Evolutionary conservation across 2,329 filamentous ascomycete genomes (phyloP).

Genomic region (Alternaria sp.): DNA sequence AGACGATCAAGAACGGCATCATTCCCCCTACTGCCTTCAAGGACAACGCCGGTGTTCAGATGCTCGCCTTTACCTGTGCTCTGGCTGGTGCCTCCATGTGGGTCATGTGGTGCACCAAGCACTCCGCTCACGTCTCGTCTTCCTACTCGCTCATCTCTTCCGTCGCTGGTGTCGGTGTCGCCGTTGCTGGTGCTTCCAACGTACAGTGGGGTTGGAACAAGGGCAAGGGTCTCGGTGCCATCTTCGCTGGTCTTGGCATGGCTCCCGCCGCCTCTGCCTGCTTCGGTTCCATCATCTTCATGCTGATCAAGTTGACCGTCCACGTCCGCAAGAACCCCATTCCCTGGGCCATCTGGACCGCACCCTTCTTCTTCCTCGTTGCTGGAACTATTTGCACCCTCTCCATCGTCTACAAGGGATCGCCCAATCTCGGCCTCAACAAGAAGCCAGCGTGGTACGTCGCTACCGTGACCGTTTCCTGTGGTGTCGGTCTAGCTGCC

Average conservation of each 20-base stretch:
- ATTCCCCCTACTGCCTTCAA: slow-evolving; percentile 58
- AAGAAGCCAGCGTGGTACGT: slow-evolving; percentile 75
- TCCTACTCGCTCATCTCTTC: slow-evolving; percentile 63
- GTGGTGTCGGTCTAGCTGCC: slow-evolving; percentile 66
- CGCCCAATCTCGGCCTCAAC: slow-evolving; percentile 70
- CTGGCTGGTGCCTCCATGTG: slow-evolving; percentile 71
- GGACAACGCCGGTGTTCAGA: slow-evolving; percentile 58
- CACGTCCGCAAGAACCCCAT: slow-evolving; percentile 76
- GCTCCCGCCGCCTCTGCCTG: slow-evolving; percentile 71
- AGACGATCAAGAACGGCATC: slow-evolving; percentile 79
- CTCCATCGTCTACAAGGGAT: slow-evolving; percentile 83
- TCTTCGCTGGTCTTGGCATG: slow-evolving; percentile 72
- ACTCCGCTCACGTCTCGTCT: slow-evolving; percentile 72
- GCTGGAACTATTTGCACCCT: slow-evolving; percentile 77
- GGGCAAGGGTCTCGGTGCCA: slow-evolving; percentile 71
- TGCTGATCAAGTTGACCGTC: slow-evolving; percentile 75
- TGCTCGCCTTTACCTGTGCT: slow-evolving; percentile 66
- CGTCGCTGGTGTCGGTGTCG: slow-evolving; percentile 58
- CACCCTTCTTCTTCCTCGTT: slow-evolving; percentile 80
- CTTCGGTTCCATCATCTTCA: slow-evolving; percentile 74
- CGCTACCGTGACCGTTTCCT: slow-evolving; percentile 70
- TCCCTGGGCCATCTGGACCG: slow-evolving; percentile 75
- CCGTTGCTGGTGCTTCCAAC: slow-evolving; percentile 64
- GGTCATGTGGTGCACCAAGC: slow-evolving; percentile 81
- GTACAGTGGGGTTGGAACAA: slow-evolving; percentile 68